phyloP scores from a whole-genome alignment of 2,329 filamentous ascomycete species.

The Colletotrichum incanum region DNA sequence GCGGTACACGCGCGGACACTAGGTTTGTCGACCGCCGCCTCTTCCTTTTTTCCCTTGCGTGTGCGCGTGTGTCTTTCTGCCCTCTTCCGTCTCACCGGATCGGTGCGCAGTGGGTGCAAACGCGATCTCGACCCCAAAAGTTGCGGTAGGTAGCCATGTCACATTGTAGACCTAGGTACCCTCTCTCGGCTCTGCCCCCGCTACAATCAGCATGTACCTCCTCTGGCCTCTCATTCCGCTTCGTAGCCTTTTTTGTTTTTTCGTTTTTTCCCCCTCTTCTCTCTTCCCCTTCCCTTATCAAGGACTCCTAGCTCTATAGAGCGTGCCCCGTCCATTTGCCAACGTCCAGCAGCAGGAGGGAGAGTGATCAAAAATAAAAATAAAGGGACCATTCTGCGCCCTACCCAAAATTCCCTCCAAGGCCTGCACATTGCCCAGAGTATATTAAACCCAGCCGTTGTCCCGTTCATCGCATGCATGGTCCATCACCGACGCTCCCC shows the following conservation, averaged over 20 bases:
- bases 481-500: slow-evolving; percentile 7
- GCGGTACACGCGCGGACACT: slow-evolving; percentile 17
- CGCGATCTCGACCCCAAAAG: slow-evolving; percentile 31
- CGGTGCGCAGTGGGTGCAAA: slow-evolving; percentile 34
- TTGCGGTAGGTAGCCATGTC: slow-evolving; percentile 22
- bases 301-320: slow-evolving; percentile 22
- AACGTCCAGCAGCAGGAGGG: slow-evolving; percentile 28
- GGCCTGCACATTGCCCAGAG: slow-evolving; percentile 23
- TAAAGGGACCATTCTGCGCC: slow-evolving; percentile 23
- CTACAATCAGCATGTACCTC: slow-evolving; percentile 36
- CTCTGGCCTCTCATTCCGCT: slow-evolving; percentile 37
- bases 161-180: slow-evolving; percentile 36
- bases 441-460: slow-evolving; percentile 39
- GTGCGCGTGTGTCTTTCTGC: slow-evolving; percentile 4
- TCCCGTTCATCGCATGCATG: slow-evolving; percentile 25
- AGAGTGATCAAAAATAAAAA: slow-evolving; percentile 3
- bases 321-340: slow-evolving; percentile 23
- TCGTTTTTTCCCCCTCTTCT: neutral
- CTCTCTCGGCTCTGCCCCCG: slow-evolving; percentile 36
- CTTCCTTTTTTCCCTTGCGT: neutral
- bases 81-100: slow-evolving; percentile 35
- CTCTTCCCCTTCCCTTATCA: slow-evolving; percentile 25
- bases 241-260: slow-evolving; percentile 10
- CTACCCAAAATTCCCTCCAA: slow-evolving; percentile 1
- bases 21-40: slow-evolving; percentile 1